Percentiles rank a stretch among this genome's conserved stretches.
Evolutionary conservation across 2,329 filamentous ascomycete genomes (phyloP).

Genomic region (Zasmidium angulare): DNA sequence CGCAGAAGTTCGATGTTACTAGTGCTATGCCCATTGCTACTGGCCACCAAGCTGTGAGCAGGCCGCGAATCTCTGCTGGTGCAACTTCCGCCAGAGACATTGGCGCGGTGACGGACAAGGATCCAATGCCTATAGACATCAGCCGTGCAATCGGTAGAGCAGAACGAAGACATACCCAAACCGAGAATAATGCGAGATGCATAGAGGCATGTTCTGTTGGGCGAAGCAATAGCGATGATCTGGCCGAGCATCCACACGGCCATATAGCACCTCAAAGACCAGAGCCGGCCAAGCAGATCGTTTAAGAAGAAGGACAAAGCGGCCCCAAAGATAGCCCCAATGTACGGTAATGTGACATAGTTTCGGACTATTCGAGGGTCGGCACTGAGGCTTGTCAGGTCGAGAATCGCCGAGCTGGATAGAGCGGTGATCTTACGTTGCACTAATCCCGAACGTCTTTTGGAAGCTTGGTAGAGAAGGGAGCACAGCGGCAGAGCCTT

Average conservation of each 20-base stretch:
- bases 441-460: not conserved
- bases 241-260: constrained; percentile 37
- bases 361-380: too few relatives aligned
- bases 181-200: constrained; percentile 39
- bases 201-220: constrained; percentile 33
- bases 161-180: too few relatives aligned
- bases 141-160: too few relatives aligned
- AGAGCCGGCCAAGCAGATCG: constrained; percentile 41
- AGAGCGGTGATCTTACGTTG: too few relatives aligned
- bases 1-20: constrained; percentile 34
- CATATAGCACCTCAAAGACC: constrained; percentile 42
- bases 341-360: constrained; percentile 17
- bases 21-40: constrained; percentile 38
- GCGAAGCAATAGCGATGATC: constrained; percentile 32
- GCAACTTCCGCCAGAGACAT: constrained; percentile 44
- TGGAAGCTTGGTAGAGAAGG: not conserved
- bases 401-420: too few relatives aligned
- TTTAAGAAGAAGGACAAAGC: constrained; percentile 41
- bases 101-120: constrained; percentile 40
- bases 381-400: too few relatives aligned
- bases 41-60: constrained; percentile 40
- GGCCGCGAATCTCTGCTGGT: constrained; percentile 41
- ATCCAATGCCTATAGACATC: too few relatives aligned
- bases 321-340: constrained; percentile 34
- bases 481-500: not conserved